phyloP scores from a whole-genome alignment of 108 stramenopile genomes.

The Ochromonas danica region DNA sequence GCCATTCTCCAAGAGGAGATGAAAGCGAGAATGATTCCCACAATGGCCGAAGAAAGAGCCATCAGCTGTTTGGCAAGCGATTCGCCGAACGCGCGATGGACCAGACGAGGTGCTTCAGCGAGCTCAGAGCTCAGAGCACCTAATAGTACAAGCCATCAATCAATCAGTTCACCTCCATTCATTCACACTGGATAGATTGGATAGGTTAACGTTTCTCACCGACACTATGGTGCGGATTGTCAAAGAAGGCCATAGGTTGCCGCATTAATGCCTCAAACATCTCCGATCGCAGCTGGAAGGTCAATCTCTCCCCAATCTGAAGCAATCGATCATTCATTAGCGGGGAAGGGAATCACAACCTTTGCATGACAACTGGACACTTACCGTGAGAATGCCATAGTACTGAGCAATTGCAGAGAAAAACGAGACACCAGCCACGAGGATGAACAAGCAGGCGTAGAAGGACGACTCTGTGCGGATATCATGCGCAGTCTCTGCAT shows the following conservation, averaged over 20 bases:
- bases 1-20: background rate
- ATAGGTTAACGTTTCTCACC: no score
- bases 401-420: background rate
- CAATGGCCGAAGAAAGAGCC: background rate
- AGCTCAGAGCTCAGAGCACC: background rate
- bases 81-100: background rate
- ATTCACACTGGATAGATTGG: no score
- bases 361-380: no score
- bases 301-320: conserved; percentile 66
- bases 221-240: conserved; percentile 47
- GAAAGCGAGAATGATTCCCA: background rate
- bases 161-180: no score
- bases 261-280: conserved; percentile 68
- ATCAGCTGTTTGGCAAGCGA: background rate
- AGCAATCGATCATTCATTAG: no score
- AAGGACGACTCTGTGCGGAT: background rate
- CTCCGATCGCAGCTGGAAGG: conserved; percentile 61
- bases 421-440: background rate
- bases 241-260: conserved; percentile 63
- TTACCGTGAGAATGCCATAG: background rate
- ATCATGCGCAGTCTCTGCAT: background rate
- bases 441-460: background rate
- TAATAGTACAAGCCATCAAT: no score
- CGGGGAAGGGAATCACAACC: no score
- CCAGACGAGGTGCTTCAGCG: background rate